These are phyloP conservation scores for Trypanosoma boissoni DNA, from an alignment of 208 protist species.

Conservation along the genomic window DNA sequence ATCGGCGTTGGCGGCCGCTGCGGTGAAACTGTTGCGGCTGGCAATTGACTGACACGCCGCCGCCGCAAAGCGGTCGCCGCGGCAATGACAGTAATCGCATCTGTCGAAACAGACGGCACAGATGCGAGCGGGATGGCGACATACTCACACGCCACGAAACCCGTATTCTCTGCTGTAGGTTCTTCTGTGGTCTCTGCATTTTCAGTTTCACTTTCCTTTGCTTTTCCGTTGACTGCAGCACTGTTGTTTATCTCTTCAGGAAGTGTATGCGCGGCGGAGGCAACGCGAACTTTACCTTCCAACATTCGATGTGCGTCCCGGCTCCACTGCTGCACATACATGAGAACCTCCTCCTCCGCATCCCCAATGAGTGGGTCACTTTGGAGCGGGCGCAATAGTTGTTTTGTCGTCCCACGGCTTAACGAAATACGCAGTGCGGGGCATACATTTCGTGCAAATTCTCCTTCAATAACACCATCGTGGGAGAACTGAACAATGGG, in stretches of 20 bases:
- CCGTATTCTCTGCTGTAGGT: not conserved
- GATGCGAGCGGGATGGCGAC: slow-evolving; percentile 47
- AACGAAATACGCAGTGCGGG: slow-evolving; percentile 55
- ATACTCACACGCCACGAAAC: slow-evolving; percentile 28
- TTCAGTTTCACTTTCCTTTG: not conserved
- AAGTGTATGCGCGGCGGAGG: not conserved
- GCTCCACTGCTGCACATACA: slow-evolving; percentile 76
- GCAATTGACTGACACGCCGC: slow-evolving; percentile 35
- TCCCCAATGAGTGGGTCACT: slow-evolving; percentile 52
- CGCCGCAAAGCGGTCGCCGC: slow-evolving; percentile 33
- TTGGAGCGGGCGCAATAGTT: slow-evolving; percentile 43
- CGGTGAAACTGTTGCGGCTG: slow-evolving; percentile 45
- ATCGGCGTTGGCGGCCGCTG: slow-evolving; percentile 82
- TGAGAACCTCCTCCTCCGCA: slow-evolving; percentile 56
- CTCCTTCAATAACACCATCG: slow-evolving; percentile 45
- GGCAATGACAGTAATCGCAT: slow-evolving; percentile 73
- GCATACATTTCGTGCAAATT: slow-evolving; percentile 40
- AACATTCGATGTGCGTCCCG: slow-evolving; percentile 52
- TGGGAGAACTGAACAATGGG: slow-evolving; percentile 42
- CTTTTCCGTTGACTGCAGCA: not conserved
- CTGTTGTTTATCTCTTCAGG: slow-evolving; percentile 7
- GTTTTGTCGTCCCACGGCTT: slow-evolving; percentile 30
- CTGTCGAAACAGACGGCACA: slow-evolving; percentile 34
- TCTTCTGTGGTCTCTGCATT: not conserved
- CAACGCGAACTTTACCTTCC: slow-evolving; percentile 33